A percentile compares a stretch with the other conserved stretches of the same genome.
These are phyloP conservation scores for Amylostereum areolatum DNA, from an alignment of 1,284 basidiomycete genomes.

Conservation along the genomic window DNA sequence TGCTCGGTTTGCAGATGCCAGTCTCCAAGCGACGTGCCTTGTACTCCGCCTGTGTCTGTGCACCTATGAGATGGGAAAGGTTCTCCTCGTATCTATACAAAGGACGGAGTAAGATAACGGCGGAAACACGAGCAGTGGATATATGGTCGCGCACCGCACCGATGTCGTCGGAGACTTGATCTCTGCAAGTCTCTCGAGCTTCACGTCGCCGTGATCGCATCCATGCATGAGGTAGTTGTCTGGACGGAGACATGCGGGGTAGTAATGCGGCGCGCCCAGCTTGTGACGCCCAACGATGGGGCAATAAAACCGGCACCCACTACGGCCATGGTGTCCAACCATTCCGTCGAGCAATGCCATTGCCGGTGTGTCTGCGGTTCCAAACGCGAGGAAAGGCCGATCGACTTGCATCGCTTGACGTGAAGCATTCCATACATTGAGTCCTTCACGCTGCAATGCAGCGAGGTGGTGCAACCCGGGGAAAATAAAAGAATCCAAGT, in stretches of 20 bases:
- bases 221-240: background rate
- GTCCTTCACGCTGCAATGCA: constrained; percentile 17
- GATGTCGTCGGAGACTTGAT: no score
- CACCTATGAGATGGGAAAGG: background rate
- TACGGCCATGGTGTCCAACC: constrained; percentile 21
- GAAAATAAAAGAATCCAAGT: constrained; percentile 7
- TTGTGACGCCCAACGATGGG: constrained; percentile 16
- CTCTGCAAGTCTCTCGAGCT: no score
- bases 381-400: no score
- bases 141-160: no score
- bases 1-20: constrained; percentile 11
- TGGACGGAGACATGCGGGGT: background rate
- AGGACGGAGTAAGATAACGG: no score
- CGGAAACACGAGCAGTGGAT: no score
- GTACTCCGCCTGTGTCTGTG: constrained; percentile 7
- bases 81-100: no score
- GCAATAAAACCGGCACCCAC: constrained; percentile 18
- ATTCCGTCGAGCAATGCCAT: constrained; percentile 18
- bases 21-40: constrained; percentile 7
- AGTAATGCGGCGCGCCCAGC: constrained; percentile 16
- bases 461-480: constrained; percentile 8
- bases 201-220: constrained; percentile 3
- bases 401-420: background rate
- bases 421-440: constrained; percentile 17
- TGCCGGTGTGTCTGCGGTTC: constrained; percentile 21